Base-by-base conservation (phyloP, 2,329 filamentous ascomycete species). In the Rugonectria rugulosa region DNA sequence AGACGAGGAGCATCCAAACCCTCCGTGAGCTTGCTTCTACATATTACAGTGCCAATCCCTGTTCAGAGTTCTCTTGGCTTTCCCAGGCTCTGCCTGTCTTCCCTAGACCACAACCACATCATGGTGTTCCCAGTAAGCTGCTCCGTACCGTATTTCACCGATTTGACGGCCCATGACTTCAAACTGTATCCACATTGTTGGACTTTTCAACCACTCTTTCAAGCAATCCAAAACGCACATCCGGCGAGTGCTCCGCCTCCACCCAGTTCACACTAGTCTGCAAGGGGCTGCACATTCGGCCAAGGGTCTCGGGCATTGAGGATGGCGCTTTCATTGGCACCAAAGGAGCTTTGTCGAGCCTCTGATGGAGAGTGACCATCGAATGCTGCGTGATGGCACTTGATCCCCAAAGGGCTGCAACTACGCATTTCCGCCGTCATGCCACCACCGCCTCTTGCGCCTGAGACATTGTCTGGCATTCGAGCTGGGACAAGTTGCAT, bases 241-340 rank as follows among this genome's bases (percentile, higher is more conserved):
- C 50, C 21, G 21, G 37, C 31, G 4, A 37, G 14, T 50, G 50
- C 56, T 55, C 46, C 56, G 56, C 56, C 56, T 57, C 56, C 29
- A 27, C 53, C 52, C 24, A 31, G 41, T 40, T 55, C 36, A 51
- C 56, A 32, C 51, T 58, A 56, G 43, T 23, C 46, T 47, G 24
- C 10, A 54, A 32, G 31, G 27, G 51, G 51, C 31, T 48, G 31
- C 26, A 31, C 51, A 36, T 29, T 48, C 41, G 46, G 29, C 20
- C 34, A 37, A 27, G 26, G 20, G 14, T 15, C 12, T 45, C 19
- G 32, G 37, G 40, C 29, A 29, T 47, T 46, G 32, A 38, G 32
- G 34, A 42, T 26, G 55, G 52, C 46, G 26, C 20, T 51, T 24
- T 17, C 26, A 36, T 36, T 51, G 37, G 20, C 41, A 51, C 20